Evolutionary conservation across 805 yeast genomes (phyloP), one percentile per base, ranked within the genome.

Genomic region (Tetrapisispora phaffii): DNA sequence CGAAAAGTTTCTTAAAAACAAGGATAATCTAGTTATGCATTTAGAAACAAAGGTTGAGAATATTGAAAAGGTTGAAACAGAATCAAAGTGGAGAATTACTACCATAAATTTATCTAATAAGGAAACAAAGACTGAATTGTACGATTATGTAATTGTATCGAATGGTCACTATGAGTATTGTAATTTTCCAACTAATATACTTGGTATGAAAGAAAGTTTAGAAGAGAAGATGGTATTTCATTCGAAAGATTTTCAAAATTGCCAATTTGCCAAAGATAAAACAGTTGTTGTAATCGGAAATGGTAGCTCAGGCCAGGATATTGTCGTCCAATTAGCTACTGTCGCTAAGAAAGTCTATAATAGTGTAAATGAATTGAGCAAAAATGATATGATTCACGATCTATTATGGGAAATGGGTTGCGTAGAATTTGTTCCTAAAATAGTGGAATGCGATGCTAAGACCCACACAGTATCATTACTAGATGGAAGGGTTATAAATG

Each of bases 291-390:
- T 62, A 10, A 58, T 72, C 20, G 77, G 77, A 0, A 70, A 71
- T 39, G 62, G 67, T 21, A 65, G 73, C 43, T 67, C 73, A 35
- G 70, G 75, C 1, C 65, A 65, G 17, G 74, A 72, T 50, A 59
- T 74, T 5, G 54, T 71, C 12, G 76, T 73, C 52, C 75, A 74
- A 50, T 50, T 57, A 13, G 47, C 60, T 4, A 49, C 61, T 58
- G 46, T 54, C 44, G 52, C 69, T 48, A 48, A 56, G 34, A 50
- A 53, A 42, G 59, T 58, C 1, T 59, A 52, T 45, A 56, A 85
- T 52, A 77, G 85, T 44, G 72, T 94, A 39, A 79, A 77, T 50
- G 80, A 73, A 22, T 61, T 65, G 3, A 87, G 80, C 54, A 65
- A 61, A 47, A 38, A 38, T 38, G 41, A 24, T 10, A 15, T 28